Evolutionary conservation across 2,329 filamentous ascomycete genomes (phyloP).

Genomic region (Allantophomopsis cytisporea): DNA sequence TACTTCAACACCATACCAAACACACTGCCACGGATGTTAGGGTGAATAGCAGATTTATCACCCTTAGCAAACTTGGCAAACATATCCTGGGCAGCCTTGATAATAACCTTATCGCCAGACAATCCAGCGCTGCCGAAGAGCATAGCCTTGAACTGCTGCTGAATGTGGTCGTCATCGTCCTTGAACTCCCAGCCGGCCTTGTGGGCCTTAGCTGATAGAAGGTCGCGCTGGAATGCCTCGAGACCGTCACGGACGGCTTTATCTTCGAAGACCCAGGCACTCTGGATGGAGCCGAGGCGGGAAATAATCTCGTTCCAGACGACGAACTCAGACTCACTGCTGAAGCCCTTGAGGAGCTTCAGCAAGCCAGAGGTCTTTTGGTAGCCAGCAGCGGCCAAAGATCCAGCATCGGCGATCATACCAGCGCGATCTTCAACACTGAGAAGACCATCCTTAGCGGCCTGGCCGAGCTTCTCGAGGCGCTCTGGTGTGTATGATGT

Average conservation of each 20-base stretch:
- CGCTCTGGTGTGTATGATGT: constrained; percentile 78
- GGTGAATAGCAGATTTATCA: constrained; percentile 72
- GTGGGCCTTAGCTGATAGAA: constrained; percentile 70
- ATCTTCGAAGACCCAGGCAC: constrained; percentile 83
- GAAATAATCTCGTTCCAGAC: constrained; percentile 90
- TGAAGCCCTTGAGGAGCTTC: constrained; percentile 74
- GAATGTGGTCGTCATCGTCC: constrained; percentile 72
- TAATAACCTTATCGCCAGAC: constrained; percentile 64
- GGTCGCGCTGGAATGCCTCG: constrained; percentile 68
- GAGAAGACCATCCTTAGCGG: constrained; percentile 68
- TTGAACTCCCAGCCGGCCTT: constrained; percentile 81
- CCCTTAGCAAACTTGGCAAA: constrained; percentile 74
- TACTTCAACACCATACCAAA: constrained; percentile 76
- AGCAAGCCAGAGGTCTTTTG: constrained; percentile 86
- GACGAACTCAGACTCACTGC: constrained; percentile 75
- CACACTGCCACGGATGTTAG: constrained; percentile 78
- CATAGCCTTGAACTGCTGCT: constrained; percentile 89
- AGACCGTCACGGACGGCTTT: constrained; percentile 58
- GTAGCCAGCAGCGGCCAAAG: constrained; percentile 79
- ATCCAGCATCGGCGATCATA: constrained; percentile 88
- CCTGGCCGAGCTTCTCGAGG: constrained; percentile 74
- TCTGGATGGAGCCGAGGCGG: constrained; percentile 64
- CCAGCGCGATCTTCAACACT: constrained; percentile 85
- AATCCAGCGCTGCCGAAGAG: constrained; percentile 77
- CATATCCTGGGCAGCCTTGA: constrained; percentile 77